Evolutionary conservation across 1,139 yeast genomes (phyloP).

Genomic region (Geotrichum bryndzae): DNA sequence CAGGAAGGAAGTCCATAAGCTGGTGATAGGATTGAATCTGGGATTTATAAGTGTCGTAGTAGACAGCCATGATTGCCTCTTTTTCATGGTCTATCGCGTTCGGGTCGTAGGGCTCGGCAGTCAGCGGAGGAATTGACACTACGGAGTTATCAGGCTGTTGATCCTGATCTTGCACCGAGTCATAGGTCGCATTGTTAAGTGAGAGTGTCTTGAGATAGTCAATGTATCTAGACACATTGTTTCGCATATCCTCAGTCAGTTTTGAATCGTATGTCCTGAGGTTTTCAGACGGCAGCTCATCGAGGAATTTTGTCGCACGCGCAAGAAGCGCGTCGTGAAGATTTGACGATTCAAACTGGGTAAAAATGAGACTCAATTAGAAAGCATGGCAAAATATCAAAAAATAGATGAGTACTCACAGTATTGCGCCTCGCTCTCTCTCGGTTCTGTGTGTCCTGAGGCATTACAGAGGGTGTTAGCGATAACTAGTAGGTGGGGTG

Average conservation of each 20-base stretch:
- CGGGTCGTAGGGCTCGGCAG: background rate
- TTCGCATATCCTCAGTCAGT: background rate
- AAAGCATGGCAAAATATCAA: background rate
- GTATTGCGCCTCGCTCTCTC: background rate
- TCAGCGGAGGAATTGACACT: background rate
- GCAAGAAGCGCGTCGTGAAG: background rate
- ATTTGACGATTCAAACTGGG: background rate
- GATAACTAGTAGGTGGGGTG: background rate
- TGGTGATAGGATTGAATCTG: background rate
- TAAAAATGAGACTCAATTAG: background rate
- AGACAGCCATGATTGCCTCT: background rate
- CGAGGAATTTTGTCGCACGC: background rate
- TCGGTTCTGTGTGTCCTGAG: background rate
- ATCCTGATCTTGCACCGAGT: background rate
- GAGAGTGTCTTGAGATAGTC: background rate
- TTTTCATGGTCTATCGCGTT: background rate
- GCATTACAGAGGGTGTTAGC: background rate
- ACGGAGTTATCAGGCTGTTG: background rate
- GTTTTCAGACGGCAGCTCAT: background rate
- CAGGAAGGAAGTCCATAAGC: background rate
- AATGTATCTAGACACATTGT: background rate
- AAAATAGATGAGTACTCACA: background rate
- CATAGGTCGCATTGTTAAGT: background rate
- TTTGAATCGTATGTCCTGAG: background rate
- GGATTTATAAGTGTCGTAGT: constrained; percentile 7